Conservation (phyloP, 805 yeast genomes). For the Clavispora santaluciae region DNA sequence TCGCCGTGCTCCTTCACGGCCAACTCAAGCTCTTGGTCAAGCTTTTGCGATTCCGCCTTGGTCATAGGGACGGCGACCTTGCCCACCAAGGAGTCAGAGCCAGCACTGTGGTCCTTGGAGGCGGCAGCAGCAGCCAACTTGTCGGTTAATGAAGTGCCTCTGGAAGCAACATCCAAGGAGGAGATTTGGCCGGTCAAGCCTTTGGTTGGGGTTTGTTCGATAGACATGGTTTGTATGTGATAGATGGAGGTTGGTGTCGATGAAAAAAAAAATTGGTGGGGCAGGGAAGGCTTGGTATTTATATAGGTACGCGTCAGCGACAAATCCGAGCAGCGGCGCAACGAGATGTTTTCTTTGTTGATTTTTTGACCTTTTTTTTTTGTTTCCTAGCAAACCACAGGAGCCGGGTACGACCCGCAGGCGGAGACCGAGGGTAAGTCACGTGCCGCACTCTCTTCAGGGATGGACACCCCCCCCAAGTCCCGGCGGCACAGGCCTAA, state of each 20-base stretch:
- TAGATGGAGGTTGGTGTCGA: not conserved
- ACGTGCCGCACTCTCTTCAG: too few relatives aligned
- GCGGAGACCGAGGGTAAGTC: not conserved
- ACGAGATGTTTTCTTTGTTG: constrained; percentile 9
- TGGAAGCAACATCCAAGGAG: constrained; percentile 30
- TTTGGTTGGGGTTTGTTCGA: constrained; percentile 44
- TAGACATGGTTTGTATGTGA: constrained; percentile 9
- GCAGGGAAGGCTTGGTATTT: not conserved
- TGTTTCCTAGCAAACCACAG: not conserved
- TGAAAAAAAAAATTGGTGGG: not conserved
- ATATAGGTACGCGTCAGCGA: not conserved
- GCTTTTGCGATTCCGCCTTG: constrained; percentile 16
- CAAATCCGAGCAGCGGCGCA: constrained; percentile 1
- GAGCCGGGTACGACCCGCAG: not conserved
- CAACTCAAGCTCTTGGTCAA: constrained; percentile 21
- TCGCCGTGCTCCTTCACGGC: constrained; percentile 41
- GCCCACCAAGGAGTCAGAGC: constrained; percentile 16
- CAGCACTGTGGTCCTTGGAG: constrained; percentile 11
- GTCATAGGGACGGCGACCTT: constrained; percentile 12
- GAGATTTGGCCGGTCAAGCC: constrained; percentile 44
- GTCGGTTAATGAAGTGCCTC: constrained; percentile 37
- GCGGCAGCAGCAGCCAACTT: constrained; percentile 36
- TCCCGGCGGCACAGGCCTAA: too few relatives aligned
- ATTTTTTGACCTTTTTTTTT: not conserved
- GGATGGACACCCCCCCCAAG: too few relatives aligned